Evolutionary conservation across 192 early-diverging fungal genomes (phyloP).

Genomic region (Gorgonomyces haynaldii): DNA sequence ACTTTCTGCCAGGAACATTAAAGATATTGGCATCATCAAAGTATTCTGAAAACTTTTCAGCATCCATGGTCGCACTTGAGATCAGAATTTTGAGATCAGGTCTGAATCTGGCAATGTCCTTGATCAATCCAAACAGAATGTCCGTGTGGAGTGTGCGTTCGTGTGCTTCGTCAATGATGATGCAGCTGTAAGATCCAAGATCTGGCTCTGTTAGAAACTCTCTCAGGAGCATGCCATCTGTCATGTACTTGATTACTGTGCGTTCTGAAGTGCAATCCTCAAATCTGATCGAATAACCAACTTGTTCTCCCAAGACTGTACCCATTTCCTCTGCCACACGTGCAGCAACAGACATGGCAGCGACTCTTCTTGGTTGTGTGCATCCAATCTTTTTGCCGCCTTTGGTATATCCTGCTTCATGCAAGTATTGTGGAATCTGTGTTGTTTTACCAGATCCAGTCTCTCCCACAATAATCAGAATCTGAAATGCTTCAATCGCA

Average conservation of each 20-base stretch:
- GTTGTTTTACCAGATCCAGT: constrained; percentile 98
- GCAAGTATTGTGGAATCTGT: constrained; percentile 94
- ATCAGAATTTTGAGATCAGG: constrained; percentile 90
- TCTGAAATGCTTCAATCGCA: constrained; percentile 74
- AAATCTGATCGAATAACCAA: constrained; percentile 96
- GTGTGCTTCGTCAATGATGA: constrained; percentile 99
- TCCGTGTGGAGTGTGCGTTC: constrained; percentile 94
- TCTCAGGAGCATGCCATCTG: constrained; percentile 92
- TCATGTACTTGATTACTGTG: constrained; percentile 96
- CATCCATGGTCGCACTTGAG: constrained; percentile 96
- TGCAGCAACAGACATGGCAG: constrained; percentile 94
- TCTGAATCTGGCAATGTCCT: constrained; percentile 88
- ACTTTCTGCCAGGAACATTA: constrained; percentile 87
- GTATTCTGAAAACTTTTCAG: constrained; percentile 88
- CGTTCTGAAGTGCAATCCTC: constrained; percentile 96
- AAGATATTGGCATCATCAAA: constrained; percentile 91
- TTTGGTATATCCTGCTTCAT: constrained; percentile 90
- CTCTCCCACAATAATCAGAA: constrained; percentile 92
- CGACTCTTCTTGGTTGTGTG: constrained; percentile 96
- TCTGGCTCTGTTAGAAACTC: constrained; percentile 97
- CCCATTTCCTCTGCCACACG: constrained; percentile 97
- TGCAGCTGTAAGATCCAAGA: constrained; percentile 72
- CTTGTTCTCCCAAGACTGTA: constrained; percentile 80
- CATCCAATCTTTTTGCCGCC: constrained; percentile 78
- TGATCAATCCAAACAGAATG: constrained; percentile 91